Evolutionary conservation across 257 asterid genomes (phyloP), one percentile per base, ranked within the genome.

Genomic region (Phtheirospermum japonicum): DNA sequence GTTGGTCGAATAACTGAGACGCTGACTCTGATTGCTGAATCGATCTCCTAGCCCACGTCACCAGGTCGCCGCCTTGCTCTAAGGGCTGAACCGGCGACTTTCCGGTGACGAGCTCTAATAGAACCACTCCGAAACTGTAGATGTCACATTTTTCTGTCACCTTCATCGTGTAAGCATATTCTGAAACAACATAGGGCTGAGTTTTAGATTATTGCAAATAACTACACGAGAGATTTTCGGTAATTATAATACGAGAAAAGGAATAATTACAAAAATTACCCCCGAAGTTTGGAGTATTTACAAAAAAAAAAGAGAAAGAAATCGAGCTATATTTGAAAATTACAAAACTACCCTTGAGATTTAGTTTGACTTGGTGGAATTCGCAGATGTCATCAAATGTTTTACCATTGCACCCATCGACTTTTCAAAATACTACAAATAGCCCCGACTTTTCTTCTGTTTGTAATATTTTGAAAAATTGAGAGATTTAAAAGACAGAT

Each of bases 131-230:
- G 23, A 80, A 89, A 65, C 97, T 89, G 14, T 89, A 89, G 73
- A 85, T 78, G 26, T 89, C 97, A 9, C 94, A 89, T 69, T 89
- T 89, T 69, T 89, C 95, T 20, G 97, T 89, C 79, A 89, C 94
- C 79, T 89, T 89, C 94, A 89, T 73, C 6, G 97, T 89, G 87
- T 89, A 89, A 5, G 97, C 97, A 58, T 89, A 89, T 69, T 89
- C 97, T 89, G 90, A 59, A 70, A 72, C 42, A 1, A 59, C 59
- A 45, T 52, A 20, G 42, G 37, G 7, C 0, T 42, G 30, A 18
- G 14, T 19, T 48, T 48, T 17, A 42, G 49, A 42, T 40, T 40
- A 40, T 40, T 40, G 13, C 48, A 40, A 40, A 36, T n/a, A 36
- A 7, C 42, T 36, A 36, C 42, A 36, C 42, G 11, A 0, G n/a